Evolutionary conservation across 2,329 filamentous ascomycete genomes (phyloP).

Genomic region (Monosporascus sp.): DNA sequence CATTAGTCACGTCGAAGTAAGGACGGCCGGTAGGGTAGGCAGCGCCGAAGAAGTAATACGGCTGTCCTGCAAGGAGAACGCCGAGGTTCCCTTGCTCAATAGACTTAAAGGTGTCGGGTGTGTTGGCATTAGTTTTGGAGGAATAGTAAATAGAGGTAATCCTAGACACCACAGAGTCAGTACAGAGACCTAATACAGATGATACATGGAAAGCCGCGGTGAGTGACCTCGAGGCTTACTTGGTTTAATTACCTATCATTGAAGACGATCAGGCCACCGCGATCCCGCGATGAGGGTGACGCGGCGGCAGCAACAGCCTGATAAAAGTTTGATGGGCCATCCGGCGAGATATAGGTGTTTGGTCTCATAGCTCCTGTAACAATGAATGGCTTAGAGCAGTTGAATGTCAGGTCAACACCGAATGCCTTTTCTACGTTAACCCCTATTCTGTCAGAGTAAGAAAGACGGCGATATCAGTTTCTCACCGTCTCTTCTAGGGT

Average conservation of each 20-base stretch:
- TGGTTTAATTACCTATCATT: conserved; percentile 34
- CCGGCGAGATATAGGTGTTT: conserved; percentile 47
- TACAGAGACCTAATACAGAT: neutral
- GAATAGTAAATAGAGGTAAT: conserved; percentile 48
- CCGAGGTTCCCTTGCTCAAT: conserved; percentile 46
- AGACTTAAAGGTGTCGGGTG: conserved; percentile 48
- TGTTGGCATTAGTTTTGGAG: conserved; percentile 50
- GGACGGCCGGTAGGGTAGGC: conserved; percentile 36
- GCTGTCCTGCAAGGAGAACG: conserved; percentile 45
- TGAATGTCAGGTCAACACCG: conserved; percentile 47
- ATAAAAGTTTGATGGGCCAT: conserved; percentile 49
- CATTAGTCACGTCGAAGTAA: conserved; percentile 28
- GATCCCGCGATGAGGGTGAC: conserved; percentile 33
- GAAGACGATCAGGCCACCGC: conserved; percentile 46
- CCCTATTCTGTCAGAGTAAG: neutral
- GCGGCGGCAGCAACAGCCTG: conserved; percentile 46
- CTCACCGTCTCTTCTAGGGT: conserved; percentile 47
- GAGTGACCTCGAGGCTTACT: neutral
- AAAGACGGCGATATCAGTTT: neutral
- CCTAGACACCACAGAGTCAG: conserved; percentile 17
- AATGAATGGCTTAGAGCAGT: conserved; percentile 48
- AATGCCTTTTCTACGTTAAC: conserved; percentile 32
- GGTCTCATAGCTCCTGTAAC: conserved; percentile 52
- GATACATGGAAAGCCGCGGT: neutral
- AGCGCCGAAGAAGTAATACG: conserved; percentile 49